These are phyloP conservation scores for Erodium trifolium DNA, from an alignment of 441 rosid species.

Conservation along the genomic window DNA sequence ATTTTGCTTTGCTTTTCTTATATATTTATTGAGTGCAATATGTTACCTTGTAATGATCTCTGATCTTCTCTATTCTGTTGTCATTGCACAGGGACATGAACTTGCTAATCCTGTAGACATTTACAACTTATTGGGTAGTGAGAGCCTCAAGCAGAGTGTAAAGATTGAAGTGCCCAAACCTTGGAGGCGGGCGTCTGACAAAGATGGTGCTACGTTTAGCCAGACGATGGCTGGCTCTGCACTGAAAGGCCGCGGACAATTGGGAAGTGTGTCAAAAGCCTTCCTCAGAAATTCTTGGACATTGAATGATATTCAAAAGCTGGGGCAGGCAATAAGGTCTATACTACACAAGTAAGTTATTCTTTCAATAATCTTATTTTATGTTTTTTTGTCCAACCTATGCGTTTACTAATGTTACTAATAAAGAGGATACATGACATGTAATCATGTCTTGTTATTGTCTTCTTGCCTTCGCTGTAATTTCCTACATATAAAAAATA, in stretches of 20 bases:
- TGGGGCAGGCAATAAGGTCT: conserved; percentile 37
- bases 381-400: no score
- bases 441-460: no score
- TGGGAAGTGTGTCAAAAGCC: conserved; percentile 31
- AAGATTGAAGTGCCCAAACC: conserved; percentile 24
- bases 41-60: conserved; percentile 14
- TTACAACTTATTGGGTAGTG: conserved; percentile 42
- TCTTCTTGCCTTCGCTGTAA: no score
- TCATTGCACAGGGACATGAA: conserved; percentile 38
- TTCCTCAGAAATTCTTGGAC: conserved; percentile 30
- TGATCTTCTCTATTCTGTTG: conserved; percentile 11
- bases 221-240: conserved; percentile 23
- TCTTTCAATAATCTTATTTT: conserved; percentile 6
- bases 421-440: no score
- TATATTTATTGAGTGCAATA: not conserved
- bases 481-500: no score
- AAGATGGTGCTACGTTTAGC: conserved; percentile 14
- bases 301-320: conserved; percentile 41
- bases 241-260: conserved; percentile 26
- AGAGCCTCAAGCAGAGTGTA: conserved; percentile 22
- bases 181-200: conserved; percentile 28
- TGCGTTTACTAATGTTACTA: no score
- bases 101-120: conserved; percentile 46
- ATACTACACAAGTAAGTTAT: conserved; percentile 64
- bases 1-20: not conserved